Evolutionary conservation across 257 asterid genomes (phyloP).

Genomic region (Scutellaria baicalensis): DNA sequence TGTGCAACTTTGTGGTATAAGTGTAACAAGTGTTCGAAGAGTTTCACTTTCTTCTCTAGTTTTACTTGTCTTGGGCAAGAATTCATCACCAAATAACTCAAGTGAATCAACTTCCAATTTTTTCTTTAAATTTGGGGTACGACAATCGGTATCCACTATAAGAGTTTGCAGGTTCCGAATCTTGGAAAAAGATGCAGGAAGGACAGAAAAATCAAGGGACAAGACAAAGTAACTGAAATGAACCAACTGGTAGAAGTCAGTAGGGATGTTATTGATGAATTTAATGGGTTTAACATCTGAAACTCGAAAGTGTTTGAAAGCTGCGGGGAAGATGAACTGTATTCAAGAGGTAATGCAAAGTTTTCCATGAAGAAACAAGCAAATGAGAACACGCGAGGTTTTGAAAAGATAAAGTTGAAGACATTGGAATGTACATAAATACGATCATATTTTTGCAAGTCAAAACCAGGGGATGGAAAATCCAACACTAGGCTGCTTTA

Average conservation of each 20-base stretch:
- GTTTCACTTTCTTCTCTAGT: not conserved
- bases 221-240: conserved; percentile 27
- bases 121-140: not conserved
- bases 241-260: conserved; percentile 12
- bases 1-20: conserved; percentile 40
- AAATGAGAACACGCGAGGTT: not conserved
- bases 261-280: conserved; percentile 12
- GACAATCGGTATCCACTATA: conserved; percentile 5
- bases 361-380: not conserved
- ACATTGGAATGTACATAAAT: not conserved
- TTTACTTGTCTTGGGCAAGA: not conserved
- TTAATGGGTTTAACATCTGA: conserved; percentile 23
- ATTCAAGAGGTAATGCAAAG: too few relatives aligned
- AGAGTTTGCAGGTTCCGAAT: conserved; percentile 26
- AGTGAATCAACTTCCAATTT: conserved; percentile 12
- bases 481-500: conserved; percentile 20
- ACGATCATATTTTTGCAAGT: not conserved
- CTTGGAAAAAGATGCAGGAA: conserved; percentile 16
- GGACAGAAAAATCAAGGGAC: not conserved
- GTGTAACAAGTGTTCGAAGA: conserved; percentile 20
- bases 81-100: conserved; percentile 28
- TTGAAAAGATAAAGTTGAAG: not conserved
- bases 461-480: not conserved
- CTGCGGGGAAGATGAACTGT: conserved; percentile 12
- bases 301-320: conserved; percentile 37